Evolutionary conservation across 768 basidiomycete genomes (phyloP).

Genomic region (Hortiboletus campestris): DNA sequence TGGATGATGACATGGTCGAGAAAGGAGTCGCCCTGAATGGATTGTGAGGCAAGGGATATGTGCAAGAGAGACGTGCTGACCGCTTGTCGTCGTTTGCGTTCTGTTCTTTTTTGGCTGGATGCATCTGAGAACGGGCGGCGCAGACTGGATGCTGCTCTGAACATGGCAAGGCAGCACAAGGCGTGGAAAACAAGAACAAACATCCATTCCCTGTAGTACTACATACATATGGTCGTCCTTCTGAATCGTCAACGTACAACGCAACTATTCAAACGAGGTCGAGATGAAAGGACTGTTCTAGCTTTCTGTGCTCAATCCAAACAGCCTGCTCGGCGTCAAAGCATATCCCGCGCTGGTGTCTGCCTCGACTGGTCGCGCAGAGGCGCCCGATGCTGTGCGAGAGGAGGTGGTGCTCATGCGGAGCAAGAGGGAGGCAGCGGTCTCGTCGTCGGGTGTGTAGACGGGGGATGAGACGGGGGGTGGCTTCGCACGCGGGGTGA

Average conservation of each 20-base stretch:
- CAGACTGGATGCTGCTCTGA: background rate
- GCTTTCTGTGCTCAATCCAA: slow-evolving; percentile 22
- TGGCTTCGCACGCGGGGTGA: slow-evolving; percentile 15
- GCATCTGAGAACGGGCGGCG: too few species aligned
- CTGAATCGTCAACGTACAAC: background rate
- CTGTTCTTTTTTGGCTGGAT: slow-evolving; percentile 49
- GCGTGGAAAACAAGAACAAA: background rate
- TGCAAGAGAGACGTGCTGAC: slow-evolving; percentile 38
- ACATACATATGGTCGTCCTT: background rate
- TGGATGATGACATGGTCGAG: slow-evolving; percentile 81
- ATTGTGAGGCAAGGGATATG: slow-evolving; percentile 1
- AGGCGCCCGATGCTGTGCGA: slow-evolving; percentile 1
- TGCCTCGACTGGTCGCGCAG: background rate
- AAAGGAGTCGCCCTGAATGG: slow-evolving; percentile 66
- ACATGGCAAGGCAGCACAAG: background rate
- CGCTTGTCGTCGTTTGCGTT: slow-evolving; percentile 73
- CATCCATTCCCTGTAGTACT: background rate
- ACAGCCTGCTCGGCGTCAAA: slow-evolving; percentile 26
- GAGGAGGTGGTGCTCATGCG: slow-evolving; percentile 48
- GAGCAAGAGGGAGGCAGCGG: slow-evolving; percentile 62
- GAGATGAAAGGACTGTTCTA: slow-evolving; percentile 7
- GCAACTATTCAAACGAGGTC: background rate
- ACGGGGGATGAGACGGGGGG: slow-evolving; percentile 27
- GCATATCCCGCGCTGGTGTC: slow-evolving; percentile 9
- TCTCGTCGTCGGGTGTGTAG: slow-evolving; percentile 60